Base-by-base conservation (phyloP, 257 asterid species). In the Cinchona pubescens region DNA sequence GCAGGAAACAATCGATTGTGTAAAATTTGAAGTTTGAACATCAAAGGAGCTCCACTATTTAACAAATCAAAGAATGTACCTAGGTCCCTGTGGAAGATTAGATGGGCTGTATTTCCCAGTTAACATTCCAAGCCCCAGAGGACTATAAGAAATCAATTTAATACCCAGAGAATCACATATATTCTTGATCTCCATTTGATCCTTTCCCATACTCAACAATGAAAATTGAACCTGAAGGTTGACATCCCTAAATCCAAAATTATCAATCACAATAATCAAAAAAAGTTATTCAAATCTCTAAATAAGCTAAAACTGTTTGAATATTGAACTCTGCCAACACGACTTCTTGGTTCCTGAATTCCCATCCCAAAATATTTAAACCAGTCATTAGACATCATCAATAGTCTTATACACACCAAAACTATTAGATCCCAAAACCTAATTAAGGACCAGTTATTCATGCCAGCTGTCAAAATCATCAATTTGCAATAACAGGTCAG, bases 61-160 rank as follows among this genome's bases (percentile, higher is more conserved):
- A 30, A 46, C 35, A 68, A 67, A 53, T 51, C 29, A 18, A 16
- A 79, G 59, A 71, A 49, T 0, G 13, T 80, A 92, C 98, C 98
- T 86, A 19, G 98, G 98, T 69, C 99, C 99, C 68, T 72, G 79
- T 18, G 99, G 99, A 80, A 90, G 96, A 86, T 86, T 89, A 38
- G 92, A 83, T 63, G 88, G 76, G 19, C 84, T 87, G 76, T 94
- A 94, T 83, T 92, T 94, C 42, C 97, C 99, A 1, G 99, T 89
- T 55, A 94, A 96, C 97, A 92, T 92, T 68, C 99, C 99, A 42
- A 94, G 99, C 23, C 97, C 99, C 61, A 94, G 80, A 43, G 97
- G 99, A 75, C 97, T 94, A 74, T 92, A 94, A 10, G 99, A 84
- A 37, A 94, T 94, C 43, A 94, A 83, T 40, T 87, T 88, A 70